These are phyloP conservation scores for Tranzscheliella williamsii DNA, from an alignment of 1,284 basidiomycete species.

Conservation along the genomic window DNA sequence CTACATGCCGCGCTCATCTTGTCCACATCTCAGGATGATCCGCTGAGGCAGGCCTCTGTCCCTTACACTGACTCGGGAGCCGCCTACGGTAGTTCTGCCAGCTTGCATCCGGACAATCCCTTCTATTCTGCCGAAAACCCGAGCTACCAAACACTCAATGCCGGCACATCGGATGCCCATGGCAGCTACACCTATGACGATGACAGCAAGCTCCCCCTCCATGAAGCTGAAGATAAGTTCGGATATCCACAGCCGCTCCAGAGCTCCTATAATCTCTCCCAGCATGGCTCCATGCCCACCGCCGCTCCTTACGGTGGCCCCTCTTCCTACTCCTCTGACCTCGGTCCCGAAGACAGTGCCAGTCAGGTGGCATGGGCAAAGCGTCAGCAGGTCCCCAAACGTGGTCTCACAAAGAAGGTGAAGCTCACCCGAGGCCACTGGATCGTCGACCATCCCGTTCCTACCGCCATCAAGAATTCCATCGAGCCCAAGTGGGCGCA, in stretches of 20 bases:
- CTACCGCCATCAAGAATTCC: constrained; percentile 80
- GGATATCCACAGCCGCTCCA: constrained; percentile 5
- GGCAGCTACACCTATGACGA: constrained; percentile 31
- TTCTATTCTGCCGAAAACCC: constrained; percentile 37
- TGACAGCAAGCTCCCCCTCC: constrained; percentile 40
- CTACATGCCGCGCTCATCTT: neutral
- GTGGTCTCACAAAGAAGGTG: constrained; percentile 71
- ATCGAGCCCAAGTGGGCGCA: constrained; percentile 76
- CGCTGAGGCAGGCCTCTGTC: constrained; percentile 9
- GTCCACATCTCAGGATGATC: constrained; percentile 43
- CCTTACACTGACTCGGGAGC: constrained; percentile 9
- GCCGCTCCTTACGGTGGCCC: constrained; percentile 26
- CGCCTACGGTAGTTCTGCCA: constrained; percentile 6
- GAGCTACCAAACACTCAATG: constrained; percentile 20
- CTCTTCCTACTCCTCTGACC: constrained; percentile 21
- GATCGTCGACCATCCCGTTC: constrained; percentile 69
- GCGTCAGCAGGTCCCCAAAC: constrained; percentile 60
- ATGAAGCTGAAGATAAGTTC: constrained; percentile 41
- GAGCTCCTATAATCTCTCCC: constrained; percentile 16
- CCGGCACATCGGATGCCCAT: constrained; percentile 28
- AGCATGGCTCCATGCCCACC: constrained; percentile 15
- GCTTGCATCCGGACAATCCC: constrained; percentile 25
- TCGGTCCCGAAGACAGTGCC: constrained; percentile 42
- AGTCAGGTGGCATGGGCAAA: constrained; percentile 56
- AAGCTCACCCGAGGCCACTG: constrained; percentile 74